Evolutionary conservation across 352 stramenopile genomes (phyloP).

Genomic region (Globisporangium mamillatum): DNA sequence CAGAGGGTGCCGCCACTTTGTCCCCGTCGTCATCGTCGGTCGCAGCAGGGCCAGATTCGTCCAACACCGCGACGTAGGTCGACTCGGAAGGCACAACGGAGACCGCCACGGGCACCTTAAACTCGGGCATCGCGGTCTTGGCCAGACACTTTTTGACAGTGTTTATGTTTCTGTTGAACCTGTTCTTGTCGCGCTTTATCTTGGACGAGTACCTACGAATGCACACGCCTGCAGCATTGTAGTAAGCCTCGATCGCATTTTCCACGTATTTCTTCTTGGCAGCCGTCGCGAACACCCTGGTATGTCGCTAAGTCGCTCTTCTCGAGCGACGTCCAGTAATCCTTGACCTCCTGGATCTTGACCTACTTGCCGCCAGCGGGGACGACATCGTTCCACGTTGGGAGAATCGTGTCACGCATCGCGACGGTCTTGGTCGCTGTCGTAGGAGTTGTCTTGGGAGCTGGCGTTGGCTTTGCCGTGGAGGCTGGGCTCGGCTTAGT

Average conservation of each 20-base stretch:
- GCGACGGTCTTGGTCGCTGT: not conserved
- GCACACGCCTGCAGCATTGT: not conserved
- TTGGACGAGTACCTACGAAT: not conserved
- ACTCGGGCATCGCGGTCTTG: not conserved
- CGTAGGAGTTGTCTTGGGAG: not conserved
- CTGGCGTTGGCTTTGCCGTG: not conserved
- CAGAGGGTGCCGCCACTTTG: not conserved
- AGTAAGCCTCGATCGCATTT: not conserved
- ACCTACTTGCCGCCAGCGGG: not conserved
- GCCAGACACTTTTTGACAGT: not conserved
- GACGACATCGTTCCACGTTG: not conserved
- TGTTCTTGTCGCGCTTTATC: not conserved
- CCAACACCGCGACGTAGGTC: not conserved
- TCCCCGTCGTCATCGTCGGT: too few relatives aligned
- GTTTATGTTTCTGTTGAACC: not conserved
- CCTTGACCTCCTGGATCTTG: conserved; percentile 1
- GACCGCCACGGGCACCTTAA: not conserved
- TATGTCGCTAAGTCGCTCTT: not conserved
- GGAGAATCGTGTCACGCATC: not conserved
- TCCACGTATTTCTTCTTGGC: not conserved
- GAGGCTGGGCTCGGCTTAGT: too few relatives aligned
- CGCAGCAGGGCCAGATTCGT: not conserved
- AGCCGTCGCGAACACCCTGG: not conserved
- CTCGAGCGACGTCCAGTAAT: not conserved
- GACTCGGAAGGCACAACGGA: not conserved